These are phyloP conservation scores for Scheffersomyces titani DNA, from an alignment of 1,139 yeast genomes.

Conservation along the genomic window DNA sequence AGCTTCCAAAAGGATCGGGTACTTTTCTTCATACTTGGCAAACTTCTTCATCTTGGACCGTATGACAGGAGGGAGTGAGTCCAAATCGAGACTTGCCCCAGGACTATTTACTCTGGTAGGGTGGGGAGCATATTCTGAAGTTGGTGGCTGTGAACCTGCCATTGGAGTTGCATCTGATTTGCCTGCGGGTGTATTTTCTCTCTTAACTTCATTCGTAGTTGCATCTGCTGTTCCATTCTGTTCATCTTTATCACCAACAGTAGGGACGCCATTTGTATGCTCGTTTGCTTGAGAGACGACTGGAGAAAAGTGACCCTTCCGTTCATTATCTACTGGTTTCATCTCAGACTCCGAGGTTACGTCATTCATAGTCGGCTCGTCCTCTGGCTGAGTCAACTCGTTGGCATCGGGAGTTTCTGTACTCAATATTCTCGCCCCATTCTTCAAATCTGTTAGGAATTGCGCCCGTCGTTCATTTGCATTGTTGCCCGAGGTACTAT, in stretches of 20 bases:
- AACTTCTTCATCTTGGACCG: slow-evolving; percentile 71
- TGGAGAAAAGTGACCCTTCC: background rate
- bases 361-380: slow-evolving; percentile 21
- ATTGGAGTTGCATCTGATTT: background rate
- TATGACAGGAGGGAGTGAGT: slow-evolving; percentile 54
- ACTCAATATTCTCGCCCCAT: slow-evolving; percentile 30
- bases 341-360: background rate
- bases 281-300: background rate
- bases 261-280: background rate
- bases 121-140: background rate
- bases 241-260: background rate
- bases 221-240: background rate
- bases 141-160: background rate
- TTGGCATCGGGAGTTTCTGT: slow-evolving; percentile 47
- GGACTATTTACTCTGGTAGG: background rate
- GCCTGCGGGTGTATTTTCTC: background rate
- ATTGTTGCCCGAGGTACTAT: slow-evolving; percentile 3
- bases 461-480: background rate
- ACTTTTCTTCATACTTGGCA: slow-evolving; percentile 84
- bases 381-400: slow-evolving; percentile 49
- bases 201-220: background rate
- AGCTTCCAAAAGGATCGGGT: slow-evolving; percentile 80
- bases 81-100: slow-evolving; percentile 22
- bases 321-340: background rate
- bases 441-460: slow-evolving; percentile 28